Evolutionary conservation across 2,329 filamentous ascomycete genomes (phyloP).

Genomic region (Tothia fuscella): DNA sequence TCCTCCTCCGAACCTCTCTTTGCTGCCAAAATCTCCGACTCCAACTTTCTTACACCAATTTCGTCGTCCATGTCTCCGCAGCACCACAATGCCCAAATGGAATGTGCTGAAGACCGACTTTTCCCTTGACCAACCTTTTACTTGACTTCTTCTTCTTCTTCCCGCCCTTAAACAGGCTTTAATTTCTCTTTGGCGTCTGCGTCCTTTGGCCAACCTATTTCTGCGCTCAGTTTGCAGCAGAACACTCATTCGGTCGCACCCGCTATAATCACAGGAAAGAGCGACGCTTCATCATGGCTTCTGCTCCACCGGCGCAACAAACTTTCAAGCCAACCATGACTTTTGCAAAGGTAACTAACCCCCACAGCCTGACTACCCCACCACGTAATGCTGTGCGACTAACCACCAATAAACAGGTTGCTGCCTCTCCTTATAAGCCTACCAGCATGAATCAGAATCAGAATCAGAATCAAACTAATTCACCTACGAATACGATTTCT

Average conservation of each 20-base stretch:
- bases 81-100: constrained; percentile 36
- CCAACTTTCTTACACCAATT: no score
- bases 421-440: constrained; percentile 27
- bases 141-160: constrained; percentile 6
- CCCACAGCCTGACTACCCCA: neutral
- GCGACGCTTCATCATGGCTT: constrained; percentile 21
- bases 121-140: constrained; percentile 41
- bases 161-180: neutral
- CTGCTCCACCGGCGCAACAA: constrained; percentile 16
- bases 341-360: constrained; percentile 24
- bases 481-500: constrained; percentile 14
- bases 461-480: constrained; percentile 13
- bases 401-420: constrained; percentile 17
- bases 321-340: constrained; percentile 23
- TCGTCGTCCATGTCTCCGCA: constrained; percentile 33
- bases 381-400: neutral
- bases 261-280: neutral
- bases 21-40: no score
- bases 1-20: no score
- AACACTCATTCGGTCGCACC: neutral
- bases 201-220: neutral
- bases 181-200: neutral
- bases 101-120: constrained; percentile 27
- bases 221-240: neutral
- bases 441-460: constrained; percentile 2